Evolutionary conservation across 176 grass and related monocot genomes (phyloP), one percentile per base, ranked within the genome.

Genomic region (Secale cereale): DNA sequence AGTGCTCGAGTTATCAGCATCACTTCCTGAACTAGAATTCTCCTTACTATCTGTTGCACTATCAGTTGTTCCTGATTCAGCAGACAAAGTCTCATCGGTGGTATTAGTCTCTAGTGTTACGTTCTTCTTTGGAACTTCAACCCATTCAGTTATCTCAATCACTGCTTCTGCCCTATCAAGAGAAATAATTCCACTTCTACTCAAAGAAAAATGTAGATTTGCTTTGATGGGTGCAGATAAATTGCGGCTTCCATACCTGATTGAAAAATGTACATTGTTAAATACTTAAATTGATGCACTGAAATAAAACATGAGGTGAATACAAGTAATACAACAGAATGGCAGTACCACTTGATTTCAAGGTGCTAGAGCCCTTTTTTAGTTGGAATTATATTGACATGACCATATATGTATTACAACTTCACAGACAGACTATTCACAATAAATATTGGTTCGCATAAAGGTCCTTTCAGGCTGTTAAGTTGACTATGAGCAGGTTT

Each of bases 91-190:
- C 54, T 86, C 85, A 77, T 64, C 88, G 39, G 92, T 85, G 32
- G 27, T 68, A 77, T 88, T 97, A 91, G 41, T 94, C 70, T 94
- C 97, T 60, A 92, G 27, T 36, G 94, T 96, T 71, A 87, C 52
- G 81, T 90, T 92, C 84, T 96, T 99, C 88, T 94, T 99, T 41
- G 88, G 94, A 87, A 94, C 88, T 62, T 99, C 97, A 84, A 99
- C 90, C 97, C 97, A 99, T 83, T 99, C 97, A 85, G 91, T 86
- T 87, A 97, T 97, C 91, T 99, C 97, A 92, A 99, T 91, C 68
- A 94, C 90, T 56, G 97, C 97, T 76, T 99, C 97, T 27, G 92
- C 97, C 78, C 88, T 82, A 89, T 99, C 97, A 68, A 99, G 94
- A 88, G 97, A 88, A 86, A 97, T 46, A 85, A 97, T 76, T 84